A percentile compares a stretch with the other conserved stretches of the same genome.
phyloP scores from a whole-genome alignment of 2,329 filamentous ascomycete species.

The Thielaviopsis euricoi region DNA sequence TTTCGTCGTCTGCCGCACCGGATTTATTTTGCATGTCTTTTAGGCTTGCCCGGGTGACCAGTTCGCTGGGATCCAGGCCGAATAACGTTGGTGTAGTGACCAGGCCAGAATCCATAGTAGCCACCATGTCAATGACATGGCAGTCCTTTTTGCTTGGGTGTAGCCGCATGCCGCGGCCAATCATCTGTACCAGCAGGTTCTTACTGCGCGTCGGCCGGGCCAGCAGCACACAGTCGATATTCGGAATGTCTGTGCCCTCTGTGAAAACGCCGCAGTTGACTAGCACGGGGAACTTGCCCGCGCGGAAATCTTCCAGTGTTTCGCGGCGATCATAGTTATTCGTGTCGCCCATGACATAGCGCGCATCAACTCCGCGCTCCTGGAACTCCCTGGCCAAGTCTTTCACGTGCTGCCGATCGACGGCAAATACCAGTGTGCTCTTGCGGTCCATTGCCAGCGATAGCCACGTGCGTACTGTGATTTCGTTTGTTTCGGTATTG shows the following conservation, averaged over 20 bases:
- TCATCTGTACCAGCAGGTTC: conserved; percentile 96
- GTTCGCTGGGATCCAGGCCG: conserved; percentile 67
- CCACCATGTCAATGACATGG: conserved; percentile 92
- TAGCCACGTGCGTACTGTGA: conserved; percentile 76
- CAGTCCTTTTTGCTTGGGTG: conserved; percentile 70
- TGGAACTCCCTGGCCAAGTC: conserved; percentile 64
- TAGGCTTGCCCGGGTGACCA: conserved; percentile 51
- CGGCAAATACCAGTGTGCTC: conserved; percentile 87
- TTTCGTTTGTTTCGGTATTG: conserved; percentile 61
- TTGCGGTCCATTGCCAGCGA: conserved; percentile 55
- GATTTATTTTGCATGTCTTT: conserved; percentile 28
- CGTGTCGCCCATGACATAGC: conserved; percentile 75
- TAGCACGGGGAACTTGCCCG: conserved; percentile 58
- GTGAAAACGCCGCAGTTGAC: conserved; percentile 95
- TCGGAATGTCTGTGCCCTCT: conserved; percentile 94
- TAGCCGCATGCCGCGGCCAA: conserved; percentile 79
- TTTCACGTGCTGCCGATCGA: conserved; percentile 69
- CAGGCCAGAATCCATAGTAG: conserved; percentile 67
- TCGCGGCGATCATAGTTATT: conserved; percentile 49
- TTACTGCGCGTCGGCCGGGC: conserved; percentile 78
- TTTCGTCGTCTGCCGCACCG: conserved; percentile 22
- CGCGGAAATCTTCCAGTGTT: conserved; percentile 59
- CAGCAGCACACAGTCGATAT: conserved; percentile 83
- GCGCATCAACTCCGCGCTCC: conserved; percentile 61
- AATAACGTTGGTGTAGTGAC: conserved; percentile 85